Percentiles rank a stretch among this genome's conserved stretches.
Conservation (phyloP, 371 early-diverging fungal species). For the Mortierella sp. region DNA sequence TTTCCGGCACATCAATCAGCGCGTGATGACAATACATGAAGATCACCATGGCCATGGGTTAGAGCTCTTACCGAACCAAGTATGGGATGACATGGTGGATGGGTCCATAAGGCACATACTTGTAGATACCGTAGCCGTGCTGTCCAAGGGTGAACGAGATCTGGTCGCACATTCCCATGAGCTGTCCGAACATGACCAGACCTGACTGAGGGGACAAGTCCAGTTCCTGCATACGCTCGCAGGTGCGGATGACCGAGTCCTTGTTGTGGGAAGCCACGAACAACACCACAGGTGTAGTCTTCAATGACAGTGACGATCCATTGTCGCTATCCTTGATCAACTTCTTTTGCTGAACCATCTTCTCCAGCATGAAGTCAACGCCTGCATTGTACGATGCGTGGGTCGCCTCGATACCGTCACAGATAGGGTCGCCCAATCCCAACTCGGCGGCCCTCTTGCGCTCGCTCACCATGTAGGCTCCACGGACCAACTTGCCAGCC, state of each 20-base stretch:
- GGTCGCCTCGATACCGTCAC: slow-evolving; percentile 83
- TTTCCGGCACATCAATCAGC: no score
- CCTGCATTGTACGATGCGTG: slow-evolving; percentile 87
- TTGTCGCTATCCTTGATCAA: slow-evolving; percentile 4
- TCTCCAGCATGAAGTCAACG: slow-evolving; percentile 75
- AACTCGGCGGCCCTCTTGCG: slow-evolving; percentile 78
- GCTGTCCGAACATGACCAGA: slow-evolving; percentile 92
- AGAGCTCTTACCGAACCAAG: slow-evolving; percentile 65
- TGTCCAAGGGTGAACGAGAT: slow-evolving; percentile 81
- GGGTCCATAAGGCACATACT: slow-evolving; percentile 96
- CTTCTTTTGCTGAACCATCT: slow-evolving; percentile 53
- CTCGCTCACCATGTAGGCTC: slow-evolving; percentile 93
- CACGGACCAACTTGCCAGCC: slow-evolving; percentile 94
- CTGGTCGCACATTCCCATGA: slow-evolving; percentile 90
- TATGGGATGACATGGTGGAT: slow-evolving; percentile 93
- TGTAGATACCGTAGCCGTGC: slow-evolving; percentile 83
- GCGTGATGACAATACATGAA: no score
- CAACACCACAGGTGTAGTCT: slow-evolving; percentile 70
- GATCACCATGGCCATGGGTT: no score
- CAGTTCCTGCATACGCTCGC: slow-evolving; percentile 72
- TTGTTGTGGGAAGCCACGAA: slow-evolving; percentile 95
- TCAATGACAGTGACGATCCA: slow-evolving; percentile 36
- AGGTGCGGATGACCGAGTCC: slow-evolving; percentile 76
- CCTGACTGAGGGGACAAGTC: slow-evolving; percentile 66
- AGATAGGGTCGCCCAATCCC: slow-evolving; percentile 84